Evolutionary conservation across 1,284 basidiomycete genomes (phyloP).

Genomic region (Sanguinoderma infundibulare): DNA sequence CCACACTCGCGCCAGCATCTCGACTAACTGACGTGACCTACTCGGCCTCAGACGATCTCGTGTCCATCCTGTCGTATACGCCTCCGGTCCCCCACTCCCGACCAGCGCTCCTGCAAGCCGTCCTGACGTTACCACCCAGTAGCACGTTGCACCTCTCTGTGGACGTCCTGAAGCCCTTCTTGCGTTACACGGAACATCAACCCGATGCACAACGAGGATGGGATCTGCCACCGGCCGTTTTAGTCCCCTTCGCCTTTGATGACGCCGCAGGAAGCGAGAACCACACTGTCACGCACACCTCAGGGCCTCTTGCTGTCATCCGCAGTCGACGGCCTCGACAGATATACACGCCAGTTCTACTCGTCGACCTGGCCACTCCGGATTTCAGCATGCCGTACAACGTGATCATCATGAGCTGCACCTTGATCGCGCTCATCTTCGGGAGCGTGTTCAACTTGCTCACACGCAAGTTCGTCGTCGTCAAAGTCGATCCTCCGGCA

Average conservation of each 20-base stretch:
- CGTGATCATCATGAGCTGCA: conserved; percentile 95
- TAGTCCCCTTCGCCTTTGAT: conserved; percentile 51
- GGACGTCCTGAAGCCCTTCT: conserved; percentile 84
- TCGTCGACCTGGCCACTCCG: conserved; percentile 92
- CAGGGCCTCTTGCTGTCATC: neutral
- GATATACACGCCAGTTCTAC: conserved; percentile 81
- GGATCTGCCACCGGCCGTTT: conserved; percentile 86
- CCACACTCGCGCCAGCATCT: conserved; percentile 1
- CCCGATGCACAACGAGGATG: conserved; percentile 96
- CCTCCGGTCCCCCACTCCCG: conserved; percentile 71
- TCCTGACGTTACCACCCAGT: conserved; percentile 72
- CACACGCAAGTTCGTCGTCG: conserved; percentile 77
- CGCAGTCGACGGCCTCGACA: conserved; percentile 35
- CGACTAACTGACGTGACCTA: conserved; percentile 7
- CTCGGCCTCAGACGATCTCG: conserved; percentile 53
- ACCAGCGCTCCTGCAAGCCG: conserved; percentile 75
- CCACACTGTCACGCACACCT: neutral
- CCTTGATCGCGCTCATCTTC: conserved; percentile 91
- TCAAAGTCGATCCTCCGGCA: conserved; percentile 34
- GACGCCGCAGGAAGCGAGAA: conserved; percentile 3
- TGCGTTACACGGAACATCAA: conserved; percentile 94
- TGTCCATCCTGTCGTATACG: conserved; percentile 67
- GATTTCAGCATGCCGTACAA: conserved; percentile 99
- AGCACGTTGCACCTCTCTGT: conserved; percentile 70
- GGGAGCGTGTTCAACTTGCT: conserved; percentile 90